Base-by-base conservation (phyloP, 2,329 filamentous ascomycete genomes). In the Chrysosphaeria jannelii region DNA sequence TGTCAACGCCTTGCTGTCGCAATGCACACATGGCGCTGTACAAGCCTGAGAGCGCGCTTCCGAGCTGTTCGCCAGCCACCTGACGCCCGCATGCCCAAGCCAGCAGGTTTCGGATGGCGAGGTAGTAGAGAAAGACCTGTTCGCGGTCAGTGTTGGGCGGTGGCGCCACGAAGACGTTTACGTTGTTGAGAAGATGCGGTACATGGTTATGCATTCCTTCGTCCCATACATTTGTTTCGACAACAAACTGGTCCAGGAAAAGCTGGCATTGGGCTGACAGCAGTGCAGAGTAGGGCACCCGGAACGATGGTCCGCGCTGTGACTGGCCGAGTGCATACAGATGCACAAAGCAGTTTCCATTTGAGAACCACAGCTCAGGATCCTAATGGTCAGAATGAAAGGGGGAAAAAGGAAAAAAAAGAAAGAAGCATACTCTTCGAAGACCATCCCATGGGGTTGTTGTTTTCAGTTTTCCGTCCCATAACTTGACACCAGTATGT, bases 61-160 rank as follows among this genome's bases (percentile, higher is more conserved):
- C 69, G 10, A 85, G 51, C 25, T 58, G 53, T 17, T 52, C 45
- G 5, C 70, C 72, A 2, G 76, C 70, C 16, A 79, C 37, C 1
- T 71, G 59, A 28, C 56, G 56, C 3, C 57, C 48, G 27, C 59
- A 54, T 2, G 72, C 39, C 48, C 65, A 78, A 4, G 72, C 71
- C 28, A 79, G 67, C 33, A 76, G 59, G 35, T 81, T 81, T 9
- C 72, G 56, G 3, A 61, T 71, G 2, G 63, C 58, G 5, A 75
- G 37, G 33, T 75, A 65, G 38, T 68, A 68, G 18, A 48, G 40
- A 32, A 62, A 58, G 0, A 56, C 46, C 29, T 64, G 51, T 4
- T 52, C 46, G 31, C 52, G 50, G 22, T 55, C 50, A 4, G 49
- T 41, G 16, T 46, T 41, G 2, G 51, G 36, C 1, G 69, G 67